Conservation (phyloP, 2,329 filamentous ascomycete genomes). For the Sporothrix brasiliensis region DNA sequence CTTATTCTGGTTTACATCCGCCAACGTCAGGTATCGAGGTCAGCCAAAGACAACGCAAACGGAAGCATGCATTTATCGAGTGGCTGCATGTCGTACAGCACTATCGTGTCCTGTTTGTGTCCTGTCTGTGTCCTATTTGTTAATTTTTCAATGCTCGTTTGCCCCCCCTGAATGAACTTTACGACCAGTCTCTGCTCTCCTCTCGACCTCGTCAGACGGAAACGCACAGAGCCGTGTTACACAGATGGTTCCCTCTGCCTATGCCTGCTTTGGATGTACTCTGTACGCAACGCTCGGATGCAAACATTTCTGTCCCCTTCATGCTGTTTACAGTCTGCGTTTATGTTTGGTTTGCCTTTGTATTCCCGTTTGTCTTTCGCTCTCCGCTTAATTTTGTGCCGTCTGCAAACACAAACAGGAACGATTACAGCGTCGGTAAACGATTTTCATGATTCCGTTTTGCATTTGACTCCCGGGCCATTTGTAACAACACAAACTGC, state of each 20-base stretch:
- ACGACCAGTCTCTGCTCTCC: neutral
- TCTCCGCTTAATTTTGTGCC: neutral
- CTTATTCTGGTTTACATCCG: neutral
- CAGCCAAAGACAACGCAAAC: neutral
- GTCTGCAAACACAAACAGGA: neutral
- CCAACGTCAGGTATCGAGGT: neutral
- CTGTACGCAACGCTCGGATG: neutral
- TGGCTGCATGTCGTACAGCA: neutral
- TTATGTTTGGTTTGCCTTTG: neutral
- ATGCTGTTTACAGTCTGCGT: neutral
- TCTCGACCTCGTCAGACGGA: constrained; percentile 15
- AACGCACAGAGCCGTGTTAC: constrained; percentile 10
- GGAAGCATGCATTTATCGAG: constrained; percentile 15
- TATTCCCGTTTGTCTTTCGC: neutral
- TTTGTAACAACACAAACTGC: too few relatives aligned
- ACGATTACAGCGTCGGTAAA: neutral
- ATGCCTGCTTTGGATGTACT: neutral
- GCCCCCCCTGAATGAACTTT: neutral
- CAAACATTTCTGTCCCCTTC: neutral
- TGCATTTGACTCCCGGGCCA: neutral
- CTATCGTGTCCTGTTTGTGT: neutral
- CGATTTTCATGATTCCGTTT: too few relatives aligned
- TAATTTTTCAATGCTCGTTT: neutral
- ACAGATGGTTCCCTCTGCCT: neutral
- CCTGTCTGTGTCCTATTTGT: neutral